These are phyloP conservation scores for Aspergillus floridensis DNA, from an alignment of 2,329 filamentous ascomycete species.

Conservation along the genomic window DNA sequence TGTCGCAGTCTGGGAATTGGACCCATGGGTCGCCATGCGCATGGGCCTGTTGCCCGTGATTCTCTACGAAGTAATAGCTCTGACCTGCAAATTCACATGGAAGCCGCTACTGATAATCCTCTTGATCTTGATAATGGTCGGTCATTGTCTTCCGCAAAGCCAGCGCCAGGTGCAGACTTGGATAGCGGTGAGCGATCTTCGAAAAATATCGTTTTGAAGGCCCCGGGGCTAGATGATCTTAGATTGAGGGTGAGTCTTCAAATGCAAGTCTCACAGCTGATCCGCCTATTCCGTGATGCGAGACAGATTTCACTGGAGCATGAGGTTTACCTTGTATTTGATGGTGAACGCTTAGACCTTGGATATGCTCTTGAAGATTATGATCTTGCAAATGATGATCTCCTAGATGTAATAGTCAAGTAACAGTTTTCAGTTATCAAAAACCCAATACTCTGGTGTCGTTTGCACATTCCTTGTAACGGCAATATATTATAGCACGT, in stretches of 20 bases:
- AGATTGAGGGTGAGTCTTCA: conserved; percentile 45
- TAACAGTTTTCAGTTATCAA: background rate
- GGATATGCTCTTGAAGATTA: conserved; percentile 61
- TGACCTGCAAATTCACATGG: conserved; percentile 64
- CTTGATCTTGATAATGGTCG: conserved; percentile 5
- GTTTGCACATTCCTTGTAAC: background rate
- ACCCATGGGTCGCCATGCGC: conserved; percentile 38
- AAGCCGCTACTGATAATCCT: conserved; percentile 69
- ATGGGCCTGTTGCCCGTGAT: conserved; percentile 38
- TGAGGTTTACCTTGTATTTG: conserved; percentile 65
- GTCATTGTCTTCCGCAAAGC: conserved; percentile 1
- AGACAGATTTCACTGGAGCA: conserved; percentile 52
- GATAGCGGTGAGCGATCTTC: background rate
- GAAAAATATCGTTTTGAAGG: conserved; percentile 48
- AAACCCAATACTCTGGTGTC: background rate
- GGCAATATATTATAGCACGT: background rate
- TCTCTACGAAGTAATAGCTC: conserved; percentile 53
- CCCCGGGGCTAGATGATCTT: conserved; percentile 51
- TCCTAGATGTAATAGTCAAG: conserved; percentile 69
- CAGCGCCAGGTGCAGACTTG: background rate
- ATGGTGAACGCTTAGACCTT: conserved; percentile 68
- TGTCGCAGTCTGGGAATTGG: conserved; percentile 65
- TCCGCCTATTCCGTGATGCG: conserved; percentile 59
- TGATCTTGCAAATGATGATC: conserved; percentile 72
- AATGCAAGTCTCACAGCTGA: conserved; percentile 62